Evolutionary conservation across 345 rosid species (phyloP).

Genomic region (Lenwebbia sp.): DNA sequence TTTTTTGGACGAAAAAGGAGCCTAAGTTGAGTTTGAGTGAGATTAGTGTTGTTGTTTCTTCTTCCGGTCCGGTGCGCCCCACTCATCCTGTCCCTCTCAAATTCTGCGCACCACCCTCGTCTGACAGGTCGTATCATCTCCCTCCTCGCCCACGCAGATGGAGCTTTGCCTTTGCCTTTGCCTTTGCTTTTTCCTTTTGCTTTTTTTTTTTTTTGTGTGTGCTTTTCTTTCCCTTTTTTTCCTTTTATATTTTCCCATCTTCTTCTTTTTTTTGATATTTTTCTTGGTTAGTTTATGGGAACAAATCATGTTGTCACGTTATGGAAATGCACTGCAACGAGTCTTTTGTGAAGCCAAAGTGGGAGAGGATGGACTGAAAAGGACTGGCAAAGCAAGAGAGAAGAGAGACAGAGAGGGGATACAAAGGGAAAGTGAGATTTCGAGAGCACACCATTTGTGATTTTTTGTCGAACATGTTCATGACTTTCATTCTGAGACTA

Average conservation of each 20-base stretch:
- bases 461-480: not conserved
- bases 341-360: constrained; percentile 2
- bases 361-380: constrained; percentile 14
- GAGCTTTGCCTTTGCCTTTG: constrained; percentile 8
- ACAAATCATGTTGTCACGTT: not conserved
- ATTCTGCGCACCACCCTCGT: constrained; percentile 15
- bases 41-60: not conserved
- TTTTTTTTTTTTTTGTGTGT: not conserved
- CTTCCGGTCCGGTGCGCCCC: not conserved
- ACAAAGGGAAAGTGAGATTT: not conserved
- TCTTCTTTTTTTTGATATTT: not conserved
- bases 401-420: no score
- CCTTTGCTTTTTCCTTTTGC: not conserved
- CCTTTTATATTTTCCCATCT: not conserved
- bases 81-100: constrained; percentile 6
- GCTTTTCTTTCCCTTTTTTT: not conserved
- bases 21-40: no score
- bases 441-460: not conserved
- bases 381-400: not conserved
- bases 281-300: not conserved
- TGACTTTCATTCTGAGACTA: not conserved
- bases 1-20: no score
- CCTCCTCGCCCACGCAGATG: not conserved
- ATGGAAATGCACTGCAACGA: not conserved
- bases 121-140: not conserved